Evolutionary conservation across 2,329 filamentous ascomycete species (phyloP).

Genomic region (Chrysosporium queenslandicum): DNA sequence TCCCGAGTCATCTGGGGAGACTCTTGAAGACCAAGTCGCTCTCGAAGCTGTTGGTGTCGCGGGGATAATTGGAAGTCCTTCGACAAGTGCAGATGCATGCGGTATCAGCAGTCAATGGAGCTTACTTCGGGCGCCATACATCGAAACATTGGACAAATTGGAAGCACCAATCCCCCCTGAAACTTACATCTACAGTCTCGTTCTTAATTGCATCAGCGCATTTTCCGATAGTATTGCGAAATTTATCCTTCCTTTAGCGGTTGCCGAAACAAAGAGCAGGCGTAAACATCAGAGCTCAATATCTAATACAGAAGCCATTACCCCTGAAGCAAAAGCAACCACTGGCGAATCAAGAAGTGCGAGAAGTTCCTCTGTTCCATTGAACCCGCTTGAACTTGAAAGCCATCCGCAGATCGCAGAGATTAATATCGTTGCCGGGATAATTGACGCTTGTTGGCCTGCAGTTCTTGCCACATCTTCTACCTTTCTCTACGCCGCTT

Average conservation of each 20-base stretch:
- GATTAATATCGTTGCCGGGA: constrained; percentile 64
- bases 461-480: constrained; percentile 90
- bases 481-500: constrained; percentile 81
- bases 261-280: constrained; percentile 57
- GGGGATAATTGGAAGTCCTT: constrained; percentile 69
- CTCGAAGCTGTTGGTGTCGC: constrained; percentile 79
- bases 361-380: constrained; percentile 41
- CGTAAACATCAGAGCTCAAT: constrained; percentile 31
- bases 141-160: constrained; percentile 88
- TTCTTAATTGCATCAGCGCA: constrained; percentile 77
- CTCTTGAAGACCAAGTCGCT: constrained; percentile 69
- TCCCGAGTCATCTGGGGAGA: constrained; percentile 46
- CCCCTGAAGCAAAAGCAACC: constrained; percentile 21
- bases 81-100: constrained; percentile 54
- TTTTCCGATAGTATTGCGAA: constrained; percentile 88
- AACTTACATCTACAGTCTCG: constrained; percentile 85
- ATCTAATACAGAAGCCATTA: constrained; percentile 28
- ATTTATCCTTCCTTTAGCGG: constrained; percentile 82
- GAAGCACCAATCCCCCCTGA: constrained; percentile 76
- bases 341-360: constrained; percentile 18
- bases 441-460: constrained; percentile 91
- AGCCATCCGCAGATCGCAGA: constrained; percentile 61
- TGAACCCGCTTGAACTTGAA: constrained; percentile 70
- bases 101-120: constrained; percentile 92
- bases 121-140: constrained; percentile 70